A percentile compares a stretch with the other conserved stretches of the same genome.
phyloP scores from a whole-genome alignment of 108 stramenopile genomes.

The Skeletonema marinoi region DNA sequence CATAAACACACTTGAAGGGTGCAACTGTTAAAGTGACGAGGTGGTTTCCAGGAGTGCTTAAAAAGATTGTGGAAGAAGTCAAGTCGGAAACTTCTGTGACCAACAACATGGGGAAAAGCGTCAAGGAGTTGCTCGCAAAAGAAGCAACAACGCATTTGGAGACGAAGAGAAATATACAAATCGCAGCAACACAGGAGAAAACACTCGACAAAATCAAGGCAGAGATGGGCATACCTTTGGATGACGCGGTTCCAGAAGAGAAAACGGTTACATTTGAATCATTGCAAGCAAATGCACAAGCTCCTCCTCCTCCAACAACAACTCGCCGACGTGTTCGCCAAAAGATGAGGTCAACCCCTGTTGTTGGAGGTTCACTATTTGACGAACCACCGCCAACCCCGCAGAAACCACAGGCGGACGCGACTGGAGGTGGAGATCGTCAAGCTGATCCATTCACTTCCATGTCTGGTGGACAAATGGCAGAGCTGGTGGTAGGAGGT shows the following conservation, averaged over 20 bases:
- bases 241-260: constrained; percentile 8
- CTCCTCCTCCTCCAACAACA: constrained; percentile 1
- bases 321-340: constrained; percentile 36
- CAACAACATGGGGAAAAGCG: constrained; percentile 2
- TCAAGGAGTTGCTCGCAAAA: constrained; percentile 49
- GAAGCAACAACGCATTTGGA: constrained; percentile 60
- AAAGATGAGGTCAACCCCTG: constrained; percentile 33
- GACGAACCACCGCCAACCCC: constrained; percentile 26
- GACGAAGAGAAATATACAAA: constrained; percentile 52
- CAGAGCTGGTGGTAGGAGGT: constrained; percentile 68
- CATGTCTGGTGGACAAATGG: constrained; percentile 24
- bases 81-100: constrained; percentile 40
- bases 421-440: background rate
- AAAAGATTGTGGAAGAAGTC: constrained; percentile 68
- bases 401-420: constrained; percentile 6
- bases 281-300: background rate
- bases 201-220: constrained; percentile 60
- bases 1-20: constrained; percentile 1
- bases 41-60: constrained; percentile 78
- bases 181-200: constrained; percentile 59
- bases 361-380: constrained; percentile 38
- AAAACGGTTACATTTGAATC: background rate
- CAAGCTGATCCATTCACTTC: constrained; percentile 4
- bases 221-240: constrained; percentile 42
- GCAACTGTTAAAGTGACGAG: constrained; percentile 75